Base-by-base conservation (phyloP, 2,329 filamentous ascomycete genomes). In the Aspergillus fijiensis region DNA sequence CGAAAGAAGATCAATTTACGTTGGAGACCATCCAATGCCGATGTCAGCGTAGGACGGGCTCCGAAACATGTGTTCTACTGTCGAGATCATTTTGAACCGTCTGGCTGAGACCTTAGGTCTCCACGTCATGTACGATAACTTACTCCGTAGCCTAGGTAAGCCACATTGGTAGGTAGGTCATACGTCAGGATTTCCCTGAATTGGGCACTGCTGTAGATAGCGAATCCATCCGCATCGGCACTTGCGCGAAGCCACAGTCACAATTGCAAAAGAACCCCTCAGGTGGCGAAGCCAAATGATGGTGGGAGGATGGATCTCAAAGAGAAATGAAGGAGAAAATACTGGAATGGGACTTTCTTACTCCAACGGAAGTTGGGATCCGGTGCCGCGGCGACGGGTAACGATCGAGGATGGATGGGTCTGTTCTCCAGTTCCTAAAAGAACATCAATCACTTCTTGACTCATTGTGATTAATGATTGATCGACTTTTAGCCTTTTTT, bases 311-410 rank as follows among this genome's bases (percentile, higher is more conserved):
- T 29, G 27, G 7, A 27, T 27, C 27, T 27, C 27, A 27, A 27
- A 27, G 27, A 27, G 7, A 27, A 27, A 27, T 27, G 27, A 27
- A 27, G 27, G 47, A 45, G 27, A 61, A 57, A 59, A 60, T 16
- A 31, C 49, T 27, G 42, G 21, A 29, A 12, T 35, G 48, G 42
- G 50, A 60, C 52, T 55, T 58, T 56, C 25, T 45, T 35, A 33
- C 57, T 57, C 60, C 65, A 73, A 57, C 72, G 72, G 73, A 73
- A 73, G 61, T 65, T 64, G 66, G 60, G 65, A 69, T 69, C 72
- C 67, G 68, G 67, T 74, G 70, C 73, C 73, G 72, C 73, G 72
- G 67, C 67, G 72, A 73, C 70, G 72, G 71, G 70, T 74, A 67
- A 61, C 58, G 67, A 57, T 55, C 33, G 56, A 51, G 50, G 27